phyloP scores from a whole-genome alignment of 148 eudicot species.

The Rhododendron henanense region DNA sequence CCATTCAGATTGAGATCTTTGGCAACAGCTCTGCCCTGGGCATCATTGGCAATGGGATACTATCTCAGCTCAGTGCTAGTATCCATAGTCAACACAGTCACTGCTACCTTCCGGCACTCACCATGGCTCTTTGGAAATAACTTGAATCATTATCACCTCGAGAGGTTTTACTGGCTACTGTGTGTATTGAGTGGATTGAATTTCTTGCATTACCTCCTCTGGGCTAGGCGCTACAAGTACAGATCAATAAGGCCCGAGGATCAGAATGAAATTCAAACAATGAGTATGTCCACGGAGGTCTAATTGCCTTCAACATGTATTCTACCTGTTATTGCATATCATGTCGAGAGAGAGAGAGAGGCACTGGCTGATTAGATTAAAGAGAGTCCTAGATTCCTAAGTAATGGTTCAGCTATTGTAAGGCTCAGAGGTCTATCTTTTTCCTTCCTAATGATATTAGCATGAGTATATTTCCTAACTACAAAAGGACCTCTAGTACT shows the following conservation, averaged over 20 bases:
- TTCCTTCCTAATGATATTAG: not conserved
- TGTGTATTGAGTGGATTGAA: conserved; percentile 62
- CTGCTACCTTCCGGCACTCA: conserved; percentile 31
- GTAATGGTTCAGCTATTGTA: not conserved
- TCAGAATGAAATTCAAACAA: conserved; percentile 7
- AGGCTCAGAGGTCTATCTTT: not conserved
- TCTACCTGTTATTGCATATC: not conserved
- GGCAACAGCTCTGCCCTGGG: conserved; percentile 89
- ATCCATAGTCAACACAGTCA: conserved; percentile 49
- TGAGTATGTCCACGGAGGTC: conserved; percentile 9
- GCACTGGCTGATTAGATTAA: not conserved
- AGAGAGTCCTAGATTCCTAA: not conserved
- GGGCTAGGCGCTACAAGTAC: conserved; percentile 64
- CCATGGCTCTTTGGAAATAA: conserved; percentile 81
- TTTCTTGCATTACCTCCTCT: conserved; percentile 55
- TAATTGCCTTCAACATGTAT: not conserved
- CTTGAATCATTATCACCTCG: conserved; percentile 69
- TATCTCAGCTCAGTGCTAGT: conserved; percentile 82
- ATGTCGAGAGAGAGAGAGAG: not conserved
- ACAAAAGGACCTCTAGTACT: not conserved
- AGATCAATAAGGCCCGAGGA: conserved; percentile 25
- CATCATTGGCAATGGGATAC: conserved; percentile 82
- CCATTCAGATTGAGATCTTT: conserved; percentile 80
- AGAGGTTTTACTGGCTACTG: conserved; percentile 85
- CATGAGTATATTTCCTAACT: not conserved